A percentile compares a stretch with the other conserved stretches of the same genome.
phyloP scores from a whole-genome alignment of 2,329 filamentous ascomycete species.

The Colletotrichum sp. region DNA sequence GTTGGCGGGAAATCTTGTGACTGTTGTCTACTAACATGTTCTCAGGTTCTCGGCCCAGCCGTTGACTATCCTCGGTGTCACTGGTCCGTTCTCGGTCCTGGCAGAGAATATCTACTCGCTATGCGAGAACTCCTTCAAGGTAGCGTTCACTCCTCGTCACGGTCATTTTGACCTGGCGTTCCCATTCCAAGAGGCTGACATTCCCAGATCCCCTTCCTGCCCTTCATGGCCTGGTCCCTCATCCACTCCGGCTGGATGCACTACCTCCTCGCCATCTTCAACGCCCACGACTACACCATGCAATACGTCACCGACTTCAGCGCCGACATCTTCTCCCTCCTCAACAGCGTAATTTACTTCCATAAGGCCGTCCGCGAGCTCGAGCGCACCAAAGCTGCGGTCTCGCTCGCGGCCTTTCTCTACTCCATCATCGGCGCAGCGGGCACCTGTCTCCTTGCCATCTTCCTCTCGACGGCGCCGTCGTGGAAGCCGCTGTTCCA shows the following conservation, averaged over 20 bases:
- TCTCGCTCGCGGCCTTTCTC: conserved; percentile 67
- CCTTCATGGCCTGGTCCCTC: conserved; percentile 71
- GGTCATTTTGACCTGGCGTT: not conserved
- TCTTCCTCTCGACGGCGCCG: conserved; percentile 66
- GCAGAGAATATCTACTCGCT: conserved; percentile 69
- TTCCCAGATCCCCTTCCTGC: conserved; percentile 61
- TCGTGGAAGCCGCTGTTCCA: conserved; percentile 68
- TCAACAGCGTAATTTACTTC: conserved; percentile 74
- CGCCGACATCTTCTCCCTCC: conserved; percentile 69
- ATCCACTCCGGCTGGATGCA: conserved; percentile 72
- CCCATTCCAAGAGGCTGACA: not conserved
- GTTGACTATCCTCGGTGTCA: conserved; percentile 69
- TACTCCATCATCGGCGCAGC: conserved; percentile 69
- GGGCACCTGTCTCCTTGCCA: conserved; percentile 67
- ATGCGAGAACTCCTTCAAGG: conserved; percentile 59
- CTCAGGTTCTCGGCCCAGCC: conserved; percentile 62
- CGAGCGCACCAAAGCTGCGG: conserved; percentile 58
- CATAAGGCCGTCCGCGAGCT: conserved; percentile 71
- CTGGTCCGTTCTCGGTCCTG: conserved; percentile 70
- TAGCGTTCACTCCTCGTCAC: conserved; percentile 26
- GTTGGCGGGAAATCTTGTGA: conserved; percentile 20
- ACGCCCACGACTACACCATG: conserved; percentile 75
- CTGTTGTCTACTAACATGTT: not conserved
- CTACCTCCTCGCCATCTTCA: conserved; percentile 67
- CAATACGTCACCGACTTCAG: conserved; percentile 72